Evolutionary conservation across 495 filamentous ascomycete species (phyloP), one percentile per base, ranked within the genome.

Genomic region (Xylaria bambusicola): DNA sequence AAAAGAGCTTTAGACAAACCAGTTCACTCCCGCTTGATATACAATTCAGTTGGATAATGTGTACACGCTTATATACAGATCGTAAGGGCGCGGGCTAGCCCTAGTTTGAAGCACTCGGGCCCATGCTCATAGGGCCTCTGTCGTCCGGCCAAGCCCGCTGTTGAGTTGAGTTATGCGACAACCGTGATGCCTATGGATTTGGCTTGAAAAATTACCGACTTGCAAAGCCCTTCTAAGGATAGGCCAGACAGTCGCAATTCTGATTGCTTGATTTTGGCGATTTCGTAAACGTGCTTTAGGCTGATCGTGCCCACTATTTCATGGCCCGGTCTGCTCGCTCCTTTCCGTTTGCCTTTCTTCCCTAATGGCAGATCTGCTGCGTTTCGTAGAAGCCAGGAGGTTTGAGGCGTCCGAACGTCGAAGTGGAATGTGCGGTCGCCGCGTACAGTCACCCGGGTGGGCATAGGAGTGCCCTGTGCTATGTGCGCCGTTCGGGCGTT

Each of bases 271-370:
- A 98, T 96, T 79, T 90, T 89, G 67, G 94, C 94, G 73, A 99
- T 99, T 80, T 98, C 93, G 70, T 93, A 97, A 47, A 99, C 77
- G 76, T 99, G 94, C 80, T 99, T 99, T 67, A 99, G 78, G 59
- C 88, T 92, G 40, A 98, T 81, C 13, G 82, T 84, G 55, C 95
- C 94, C 40, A 92, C 84, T 35, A 74, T 84, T 66, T 94, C 91
- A 58, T 88, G 84, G n/a, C 88, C 89, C 12, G 89, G 87, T 27
- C 84, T 85, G 75, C 83, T 86, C 2, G 91, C 88, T 9, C 92
- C 94, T 64, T 87, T 88, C 54, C 90, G 73, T 61, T 88, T 89
- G 58, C 86, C 85, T 73, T 93, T 93, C 63, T 87, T 86, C 54
- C 81, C 82, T n/a, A 82, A 68, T 0, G 80, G 73, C 24, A 93